Percentiles rank a stretch among this genome's conserved stretches.
phyloP scores from a whole-genome alignment of 805 yeast species.

The Saccharomycopsis amapae region DNA sequence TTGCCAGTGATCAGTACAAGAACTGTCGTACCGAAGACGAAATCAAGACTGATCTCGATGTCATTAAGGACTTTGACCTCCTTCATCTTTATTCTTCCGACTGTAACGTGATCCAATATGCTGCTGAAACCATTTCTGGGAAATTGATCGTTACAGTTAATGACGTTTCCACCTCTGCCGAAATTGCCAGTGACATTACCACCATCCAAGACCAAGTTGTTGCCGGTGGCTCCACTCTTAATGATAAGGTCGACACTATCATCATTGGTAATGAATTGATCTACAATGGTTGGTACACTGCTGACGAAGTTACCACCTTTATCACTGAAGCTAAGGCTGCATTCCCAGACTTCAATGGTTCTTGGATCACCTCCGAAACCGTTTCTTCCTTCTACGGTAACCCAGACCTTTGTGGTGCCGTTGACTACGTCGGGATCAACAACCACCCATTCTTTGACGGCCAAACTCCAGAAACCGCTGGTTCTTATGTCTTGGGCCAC shows the following conservation, averaged over 20 bases:
- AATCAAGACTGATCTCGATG: slow-evolving; percentile 41
- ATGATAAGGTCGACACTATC: slow-evolving; percentile 39
- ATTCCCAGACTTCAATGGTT: slow-evolving; percentile 46
- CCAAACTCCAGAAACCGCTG: slow-evolving; percentile 20
- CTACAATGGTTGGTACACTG: slow-evolving; percentile 42
- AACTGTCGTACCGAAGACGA: slow-evolving; percentile 45
- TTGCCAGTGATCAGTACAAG: slow-evolving; percentile 43
- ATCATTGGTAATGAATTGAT: slow-evolving; percentile 61
- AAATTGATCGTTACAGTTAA: slow-evolving; percentile 53
- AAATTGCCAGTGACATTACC: slow-evolving; percentile 15
- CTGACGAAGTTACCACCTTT: slow-evolving; percentile 40
- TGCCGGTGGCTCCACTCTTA: slow-evolving; percentile 48
- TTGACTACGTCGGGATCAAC: slow-evolving; percentile 61
- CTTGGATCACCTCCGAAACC: slow-evolving; percentile 58
- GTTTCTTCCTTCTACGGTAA: slow-evolving; percentile 50
- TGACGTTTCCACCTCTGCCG: slow-evolving; percentile 37
- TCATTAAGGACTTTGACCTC: slow-evolving; percentile 39
- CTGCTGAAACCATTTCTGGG: slow-evolving; percentile 40
- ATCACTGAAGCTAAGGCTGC: slow-evolving; percentile 41
- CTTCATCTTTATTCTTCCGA: slow-evolving; percentile 60
- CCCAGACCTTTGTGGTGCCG: slow-evolving; percentile 44
- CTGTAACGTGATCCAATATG: slow-evolving; percentile 49
- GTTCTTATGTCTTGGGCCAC: slow-evolving; percentile 21
- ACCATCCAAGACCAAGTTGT: slow-evolving; percentile 37
- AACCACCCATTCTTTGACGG: slow-evolving; percentile 51